A percentile compares a stretch with the other conserved stretches of the same genome.
These are phyloP conservation scores for Peronospora destructor DNA, from an alignment of 352 stramenopile species.

Conservation along the genomic window DNA sequence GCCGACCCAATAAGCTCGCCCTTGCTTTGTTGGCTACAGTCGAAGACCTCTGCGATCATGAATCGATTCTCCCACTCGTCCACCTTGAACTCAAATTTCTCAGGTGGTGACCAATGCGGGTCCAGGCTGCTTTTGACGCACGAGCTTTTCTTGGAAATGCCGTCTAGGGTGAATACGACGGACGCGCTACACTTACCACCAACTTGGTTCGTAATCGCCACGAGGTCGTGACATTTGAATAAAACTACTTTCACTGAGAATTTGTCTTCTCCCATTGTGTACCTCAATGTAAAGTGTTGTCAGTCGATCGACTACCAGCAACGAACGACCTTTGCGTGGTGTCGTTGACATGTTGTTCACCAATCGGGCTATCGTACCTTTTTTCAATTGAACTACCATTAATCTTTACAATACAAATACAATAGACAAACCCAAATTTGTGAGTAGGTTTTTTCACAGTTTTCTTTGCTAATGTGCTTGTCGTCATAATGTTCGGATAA, in stretches of 20 bases:
- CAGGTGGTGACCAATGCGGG: slow-evolving; percentile 55
- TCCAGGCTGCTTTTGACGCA: slow-evolving; percentile 55
- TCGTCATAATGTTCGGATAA: not conserved
- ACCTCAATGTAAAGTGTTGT: slow-evolving; percentile 5
- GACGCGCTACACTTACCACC: slow-evolving; percentile 70
- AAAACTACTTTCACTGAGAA: slow-evolving; percentile 50
- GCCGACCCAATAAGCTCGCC: slow-evolving; percentile 71
- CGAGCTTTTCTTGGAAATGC: slow-evolving; percentile 51
- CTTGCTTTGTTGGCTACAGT: slow-evolving; percentile 39
- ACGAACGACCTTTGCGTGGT: slow-evolving; percentile 1
- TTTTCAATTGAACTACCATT: too few species aligned
- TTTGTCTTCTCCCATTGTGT: slow-evolving; percentile 21
- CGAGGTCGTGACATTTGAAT: slow-evolving; percentile 54
- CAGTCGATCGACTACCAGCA: slow-evolving; percentile 10
- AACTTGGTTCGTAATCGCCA: slow-evolving; percentile 38
- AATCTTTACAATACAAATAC: too few species aligned
- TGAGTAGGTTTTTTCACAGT: too few species aligned
- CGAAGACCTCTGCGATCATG: slow-evolving; percentile 59
- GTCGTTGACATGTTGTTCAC: slow-evolving; percentile 12
- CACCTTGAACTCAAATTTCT: slow-evolving; percentile 70
- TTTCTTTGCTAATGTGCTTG: not conserved
- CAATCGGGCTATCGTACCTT: not conserved
- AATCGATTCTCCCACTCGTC: slow-evolving; percentile 60
- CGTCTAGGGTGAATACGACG: slow-evolving; percentile 53
- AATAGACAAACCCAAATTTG: too few species aligned